Evolutionary conservation across 306 rosid genomes (phyloP), one percentile per base, ranked within the genome.

Genomic region (Alnus glutinosa): DNA sequence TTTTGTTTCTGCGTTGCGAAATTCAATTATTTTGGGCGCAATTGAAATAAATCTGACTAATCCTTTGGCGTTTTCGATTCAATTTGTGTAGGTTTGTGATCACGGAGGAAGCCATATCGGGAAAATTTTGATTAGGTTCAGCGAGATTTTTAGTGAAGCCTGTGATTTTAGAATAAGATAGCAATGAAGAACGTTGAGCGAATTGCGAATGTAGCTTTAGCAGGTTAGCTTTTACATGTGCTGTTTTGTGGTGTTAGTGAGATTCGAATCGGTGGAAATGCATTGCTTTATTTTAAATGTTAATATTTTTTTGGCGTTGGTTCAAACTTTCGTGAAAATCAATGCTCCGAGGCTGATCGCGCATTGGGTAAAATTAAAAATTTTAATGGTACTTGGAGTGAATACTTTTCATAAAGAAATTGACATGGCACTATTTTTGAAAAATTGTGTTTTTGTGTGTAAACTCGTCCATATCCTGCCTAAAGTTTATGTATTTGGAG

Each of bases 171-270:
- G 74, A 47, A 73, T 63, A 49, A 62, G 71, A 76, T 71, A 57
- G 72, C 79, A 55, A 94, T 94, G 98, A 92, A 89, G 89, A 92
- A 82, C 85, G 87, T 82, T 1, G 97, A 92, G 78, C 95, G 97
- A 70, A 52, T 94, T 76, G 97, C 97, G 57, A 92, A 91, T 91
- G 83, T 94, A 57, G 97, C 97, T 59, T 84, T 94, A 82, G 88
- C 93, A 81, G 98, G 98, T 94, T 80, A 71, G 86, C 61, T 66
- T 23, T 82, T 74, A 49, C 14, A 75, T 76, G 2, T 49, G 50
- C 23, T 73, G 44, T 14, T 55, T 74, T 7, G 36, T 57, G 16
- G 3, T 32, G 39, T 49, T 46, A 3, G 7, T 49, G 6, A n/a
- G 49, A 42, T 70, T 70, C 28, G 15, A n/a, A 7, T 67, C 7